Evolutionary conservation across 2,329 filamentous ascomycete species (phyloP).

Genomic region (Pseudocercospora vitis): DNA sequence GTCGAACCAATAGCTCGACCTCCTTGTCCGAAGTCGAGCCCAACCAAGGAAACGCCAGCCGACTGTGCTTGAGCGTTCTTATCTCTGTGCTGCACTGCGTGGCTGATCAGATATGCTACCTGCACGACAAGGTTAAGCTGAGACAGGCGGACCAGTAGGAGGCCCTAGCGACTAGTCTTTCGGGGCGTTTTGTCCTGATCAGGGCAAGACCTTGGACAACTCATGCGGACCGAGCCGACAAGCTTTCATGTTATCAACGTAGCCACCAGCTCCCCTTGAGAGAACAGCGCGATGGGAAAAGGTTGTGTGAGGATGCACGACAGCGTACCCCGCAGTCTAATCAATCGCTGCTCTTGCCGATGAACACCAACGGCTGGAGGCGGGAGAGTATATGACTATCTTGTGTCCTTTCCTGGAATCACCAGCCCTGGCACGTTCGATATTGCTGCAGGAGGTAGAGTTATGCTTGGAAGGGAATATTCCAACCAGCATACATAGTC

Average conservation of each 20-base stretch:
- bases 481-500: conserved; percentile 38
- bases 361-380: neutral
- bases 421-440: conserved; percentile 2
- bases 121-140: neutral
- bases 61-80: neutral
- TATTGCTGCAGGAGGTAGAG: neutral
- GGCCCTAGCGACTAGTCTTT: neutral
- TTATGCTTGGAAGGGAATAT: conserved; percentile 23
- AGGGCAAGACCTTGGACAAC: conserved; percentile 3
- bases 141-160: conserved; percentile 2
- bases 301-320: neutral
- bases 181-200: conserved; percentile 3
- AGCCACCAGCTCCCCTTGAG: neutral
- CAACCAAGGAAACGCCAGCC: neutral
- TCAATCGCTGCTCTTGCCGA: neutral
- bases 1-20: neutral
- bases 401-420: neutral
- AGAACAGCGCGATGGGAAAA: neutral
- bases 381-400: neutral
- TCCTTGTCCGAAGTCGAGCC: neutral
- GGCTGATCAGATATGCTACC: neutral
- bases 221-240: neutral
- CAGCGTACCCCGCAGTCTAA: neutral
- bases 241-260: neutral
- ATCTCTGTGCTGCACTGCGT: neutral